These are phyloP conservation scores for Cytospora chrysosperma DNA, from an alignment of 2,329 filamentous ascomycete species.

Conservation along the genomic window DNA sequence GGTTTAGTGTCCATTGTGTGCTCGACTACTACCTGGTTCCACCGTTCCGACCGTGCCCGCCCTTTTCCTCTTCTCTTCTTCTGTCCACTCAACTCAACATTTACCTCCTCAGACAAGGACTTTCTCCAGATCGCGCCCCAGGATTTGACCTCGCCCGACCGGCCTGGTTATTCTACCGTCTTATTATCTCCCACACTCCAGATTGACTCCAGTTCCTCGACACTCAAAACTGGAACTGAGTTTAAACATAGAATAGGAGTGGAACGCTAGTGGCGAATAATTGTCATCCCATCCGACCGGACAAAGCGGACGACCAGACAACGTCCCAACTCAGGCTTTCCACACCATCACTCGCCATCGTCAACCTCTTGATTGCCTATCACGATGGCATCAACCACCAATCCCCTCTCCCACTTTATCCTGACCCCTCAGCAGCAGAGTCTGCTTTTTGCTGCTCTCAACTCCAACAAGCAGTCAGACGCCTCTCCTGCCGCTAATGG, in stretches of 20 bases:
- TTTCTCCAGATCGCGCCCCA: neutral
- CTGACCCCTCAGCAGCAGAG: slow-evolving; percentile 76
- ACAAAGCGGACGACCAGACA: slow-evolving; percentile 8
- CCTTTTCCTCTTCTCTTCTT: neutral
- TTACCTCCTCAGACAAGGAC: neutral
- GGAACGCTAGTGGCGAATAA: slow-evolving; percentile 18
- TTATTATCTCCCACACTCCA: neutral
- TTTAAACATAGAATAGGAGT: neutral
- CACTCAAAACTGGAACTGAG: neutral
- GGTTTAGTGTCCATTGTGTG: neutral
- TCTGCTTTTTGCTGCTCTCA: slow-evolving; percentile 72
- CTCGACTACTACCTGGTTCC: neutral
- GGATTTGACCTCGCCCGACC: neutral
- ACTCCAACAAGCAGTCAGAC: slow-evolving; percentile 59
- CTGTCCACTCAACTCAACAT: neutral
- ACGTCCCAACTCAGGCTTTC: neutral
- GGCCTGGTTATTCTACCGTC: neutral
- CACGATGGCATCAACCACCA: slow-evolving; percentile 52
- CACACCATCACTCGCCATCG: slow-evolving; percentile 1
- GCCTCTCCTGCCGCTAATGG: slow-evolving; percentile 38
- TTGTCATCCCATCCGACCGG: slow-evolving; percentile 3
- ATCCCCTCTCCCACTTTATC: slow-evolving; percentile 58
- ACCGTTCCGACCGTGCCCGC: neutral
- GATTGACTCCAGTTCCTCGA: neutral
- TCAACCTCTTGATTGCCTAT: neutral